Conservation (phyloP, 2,329 filamentous ascomycete genomes). For the Calonectria henricotiae region DNA sequence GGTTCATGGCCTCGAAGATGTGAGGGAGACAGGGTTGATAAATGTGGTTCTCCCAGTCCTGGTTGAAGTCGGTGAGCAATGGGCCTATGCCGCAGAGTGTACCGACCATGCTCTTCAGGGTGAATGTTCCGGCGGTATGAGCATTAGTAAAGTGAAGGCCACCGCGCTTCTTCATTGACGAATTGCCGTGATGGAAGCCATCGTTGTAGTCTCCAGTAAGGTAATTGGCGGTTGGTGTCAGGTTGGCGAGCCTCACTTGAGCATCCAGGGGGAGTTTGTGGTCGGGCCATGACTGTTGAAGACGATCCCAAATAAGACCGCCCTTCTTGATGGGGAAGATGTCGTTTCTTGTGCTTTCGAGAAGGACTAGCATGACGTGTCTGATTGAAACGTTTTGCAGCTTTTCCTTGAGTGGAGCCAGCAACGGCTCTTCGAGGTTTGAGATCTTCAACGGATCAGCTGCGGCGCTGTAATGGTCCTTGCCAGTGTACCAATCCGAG, state of each 20-base stretch:
- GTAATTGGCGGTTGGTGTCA: constrained; percentile 15
- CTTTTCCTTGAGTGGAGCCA: constrained; percentile 3
- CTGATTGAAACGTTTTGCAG: background rate
- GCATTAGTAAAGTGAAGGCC: constrained; percentile 18
- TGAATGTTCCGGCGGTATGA: constrained; percentile 9
- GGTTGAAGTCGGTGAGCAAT: constrained; percentile 60
- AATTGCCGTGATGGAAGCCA: background rate
- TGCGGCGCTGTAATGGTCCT: constrained; percentile 4
- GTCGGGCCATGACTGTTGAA: background rate
- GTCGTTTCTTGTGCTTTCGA: constrained; percentile 9
- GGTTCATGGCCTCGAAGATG: constrained; percentile 45
- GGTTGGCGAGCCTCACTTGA: background rate
- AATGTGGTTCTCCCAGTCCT: constrained; percentile 58
- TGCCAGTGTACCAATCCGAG: background rate
- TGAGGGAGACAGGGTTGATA: constrained; percentile 64
- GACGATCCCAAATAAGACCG: background rate
- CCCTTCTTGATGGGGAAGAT: constrained; percentile 9
- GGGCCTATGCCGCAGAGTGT: constrained; percentile 61
- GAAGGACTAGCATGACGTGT: constrained; percentile 2
- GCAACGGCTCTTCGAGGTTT: constrained; percentile 5
- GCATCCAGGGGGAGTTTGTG: background rate
- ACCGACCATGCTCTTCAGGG: constrained; percentile 43
- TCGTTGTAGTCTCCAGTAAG: constrained; percentile 16
- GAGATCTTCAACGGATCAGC: constrained; percentile 7
- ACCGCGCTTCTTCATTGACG: background rate